Evolutionary conservation across 768 basidiomycete species (phyloP).

Genomic region (Mrakia frigida): DNA sequence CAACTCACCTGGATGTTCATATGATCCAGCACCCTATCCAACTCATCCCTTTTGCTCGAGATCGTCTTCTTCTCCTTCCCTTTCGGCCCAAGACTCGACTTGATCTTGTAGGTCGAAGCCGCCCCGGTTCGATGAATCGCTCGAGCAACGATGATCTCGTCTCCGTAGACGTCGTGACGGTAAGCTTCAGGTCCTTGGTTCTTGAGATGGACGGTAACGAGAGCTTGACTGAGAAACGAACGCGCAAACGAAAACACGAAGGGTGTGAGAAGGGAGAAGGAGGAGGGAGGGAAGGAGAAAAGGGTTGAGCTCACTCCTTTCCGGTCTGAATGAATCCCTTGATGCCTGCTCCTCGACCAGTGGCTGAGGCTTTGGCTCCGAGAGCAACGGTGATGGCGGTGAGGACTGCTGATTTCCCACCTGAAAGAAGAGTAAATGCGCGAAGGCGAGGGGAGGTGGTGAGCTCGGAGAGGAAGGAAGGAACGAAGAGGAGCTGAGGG

Average conservation of each 20-base stretch:
- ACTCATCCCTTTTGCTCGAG: conserved; percentile 72
- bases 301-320: conserved; percentile 54
- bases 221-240: conserved; percentile 57
- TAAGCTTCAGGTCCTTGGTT: conserved; percentile 90
- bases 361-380: conserved; percentile 85
- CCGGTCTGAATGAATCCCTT: conserved; percentile 83
- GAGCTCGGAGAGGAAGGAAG: neutral
- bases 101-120: conserved; percentile 72
- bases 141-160: conserved; percentile 77
- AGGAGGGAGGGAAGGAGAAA: neutral
- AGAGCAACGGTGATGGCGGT: conserved; percentile 89
- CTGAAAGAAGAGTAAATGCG: conserved; percentile 46
- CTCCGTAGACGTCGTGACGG: conserved; percentile 76
- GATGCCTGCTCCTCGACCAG: conserved; percentile 78
- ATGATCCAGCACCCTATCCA: conserved; percentile 82
- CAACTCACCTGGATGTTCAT: conserved; percentile 76
- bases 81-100: conserved; percentile 38
- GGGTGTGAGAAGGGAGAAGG: neutral
- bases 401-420: conserved; percentile 90
- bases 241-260: neutral
- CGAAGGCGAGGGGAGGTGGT: neutral
- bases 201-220: conserved; percentile 74
- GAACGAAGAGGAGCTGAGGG: neutral
- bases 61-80: conserved; percentile 56
- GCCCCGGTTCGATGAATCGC: conserved; percentile 68